phyloP scores from a whole-genome alignment of 805 yeast genomes.

The Suhomyces faveliae region DNA sequence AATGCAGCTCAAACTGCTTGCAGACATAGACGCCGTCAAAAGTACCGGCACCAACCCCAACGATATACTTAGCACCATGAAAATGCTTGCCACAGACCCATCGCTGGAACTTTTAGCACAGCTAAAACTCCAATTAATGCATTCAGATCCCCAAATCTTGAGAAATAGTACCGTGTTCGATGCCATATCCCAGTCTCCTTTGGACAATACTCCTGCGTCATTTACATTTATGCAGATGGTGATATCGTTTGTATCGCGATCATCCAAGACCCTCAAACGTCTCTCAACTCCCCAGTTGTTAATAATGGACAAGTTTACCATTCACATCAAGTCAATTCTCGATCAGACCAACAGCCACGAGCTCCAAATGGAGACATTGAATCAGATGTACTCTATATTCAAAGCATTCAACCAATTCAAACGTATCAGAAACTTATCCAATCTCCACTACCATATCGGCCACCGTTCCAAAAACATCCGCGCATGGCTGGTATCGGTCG shows the following conservation, averaged over 20 bases:
- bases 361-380: background rate
- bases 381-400: conserved; percentile 11
- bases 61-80: background rate
- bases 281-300: conserved; percentile 8
- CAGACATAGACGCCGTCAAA: background rate
- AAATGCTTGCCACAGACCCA: background rate
- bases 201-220: conserved; percentile 1
- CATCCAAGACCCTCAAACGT: conserved; percentile 5
- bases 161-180: conserved; percentile 3
- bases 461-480: background rate
- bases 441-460: conserved; percentile 43
- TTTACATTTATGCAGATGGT: conserved; percentile 4
- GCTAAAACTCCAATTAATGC: background rate
- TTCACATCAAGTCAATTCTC: conserved; percentile 5
- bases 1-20: background rate
- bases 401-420: conserved; percentile 29
- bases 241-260: background rate
- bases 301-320: conserved; percentile 10
- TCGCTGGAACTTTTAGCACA: background rate
- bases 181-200: conserved; percentile 1
- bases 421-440: conserved; percentile 47
- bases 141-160: conserved; percentile 1
- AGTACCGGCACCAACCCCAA: background rate
- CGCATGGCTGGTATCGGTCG: conserved; percentile 19
- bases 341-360: conserved; percentile 1